Evolutionary conservation across 2,329 filamentous ascomycete species (phyloP), one percentile per base, ranked within the genome.

Genomic region (Trichophyton benhamiae): DNA sequence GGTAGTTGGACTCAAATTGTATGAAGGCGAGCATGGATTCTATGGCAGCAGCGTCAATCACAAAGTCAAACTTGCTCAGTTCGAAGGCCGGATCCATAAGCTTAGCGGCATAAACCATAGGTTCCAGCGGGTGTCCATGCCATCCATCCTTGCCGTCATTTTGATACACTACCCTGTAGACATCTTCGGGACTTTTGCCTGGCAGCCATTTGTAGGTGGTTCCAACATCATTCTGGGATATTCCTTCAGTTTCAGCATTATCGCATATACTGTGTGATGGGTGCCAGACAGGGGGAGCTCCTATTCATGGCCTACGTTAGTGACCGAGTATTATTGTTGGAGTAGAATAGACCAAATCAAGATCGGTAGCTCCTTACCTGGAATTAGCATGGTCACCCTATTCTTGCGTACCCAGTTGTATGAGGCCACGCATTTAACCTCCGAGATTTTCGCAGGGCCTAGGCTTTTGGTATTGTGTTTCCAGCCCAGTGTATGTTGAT

Each of bases 21-120:
- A 60, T 62, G 17, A 66, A 67, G 38, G 61, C 61, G 15, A 87
- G 72, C 0, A 88, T 77, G 66, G 82, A 85, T 0, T 83, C 81
- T 0, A 88, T 63, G 0, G 83, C 86, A 65, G 79, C 86, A 0
- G 78, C 77, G 62, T 85, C 88, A 0, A 76, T 82, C 36, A 84
- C 76, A 1, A 89, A 66, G 65, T 87, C 81, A 38, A 85, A 65
- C 0, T 67, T 63, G 0, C 65, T 60, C 2, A 72, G 65, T 0
- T 68, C 42, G 58, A 78, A 75, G 1, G 70, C 64, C 0, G 75
- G 72, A 2, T 79, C 66, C 7, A 71, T 66, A 0, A 67, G 67
- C 1, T 82, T 60, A 0, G 80, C 63, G 1, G 78, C 73, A 59
- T 72, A 68, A 1, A 80, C 70, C 4, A 75, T 74, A 17, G 79